Conservation (phyloP, 1,139 yeast genomes). For the Debaryomyces fabryi region DNA sequence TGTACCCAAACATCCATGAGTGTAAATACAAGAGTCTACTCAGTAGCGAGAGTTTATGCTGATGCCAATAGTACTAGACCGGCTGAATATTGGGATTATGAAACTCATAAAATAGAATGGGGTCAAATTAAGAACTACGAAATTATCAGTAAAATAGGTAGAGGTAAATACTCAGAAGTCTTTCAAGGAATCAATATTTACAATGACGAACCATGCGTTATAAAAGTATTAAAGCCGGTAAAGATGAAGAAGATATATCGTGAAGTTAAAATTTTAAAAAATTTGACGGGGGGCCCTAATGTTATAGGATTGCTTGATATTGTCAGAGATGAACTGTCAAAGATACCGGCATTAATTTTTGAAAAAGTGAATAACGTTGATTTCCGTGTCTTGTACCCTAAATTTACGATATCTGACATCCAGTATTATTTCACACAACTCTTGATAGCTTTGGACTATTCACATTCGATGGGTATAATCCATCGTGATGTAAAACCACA, state of each 20-base stretch:
- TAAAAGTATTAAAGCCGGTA: conserved; percentile 78
- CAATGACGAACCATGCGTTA: conserved; percentile 59
- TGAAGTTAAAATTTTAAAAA: conserved; percentile 74
- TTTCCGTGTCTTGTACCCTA: conserved; percentile 71
- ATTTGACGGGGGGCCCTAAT: conserved; percentile 75
- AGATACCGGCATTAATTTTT: conserved; percentile 75
- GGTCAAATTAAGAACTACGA: conserved; percentile 81
- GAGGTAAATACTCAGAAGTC: conserved; percentile 97
- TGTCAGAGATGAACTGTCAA: conserved; percentile 72
- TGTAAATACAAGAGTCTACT: conserved; percentile 45
- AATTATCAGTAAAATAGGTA: conserved; percentile 87
- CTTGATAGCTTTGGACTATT: conserved; percentile 70
- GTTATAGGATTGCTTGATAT: conserved; percentile 69
- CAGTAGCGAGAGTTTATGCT: conserved; percentile 86
- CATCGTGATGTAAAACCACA: conserved; percentile 87
- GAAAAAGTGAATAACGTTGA: conserved; percentile 74
- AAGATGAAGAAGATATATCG: conserved; percentile 78
- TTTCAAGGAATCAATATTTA: conserved; percentile 65
- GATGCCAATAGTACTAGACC: conserved; percentile 82
- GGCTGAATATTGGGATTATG: conserved; percentile 93
- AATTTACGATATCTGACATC: conserved; percentile 61
- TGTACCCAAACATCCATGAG: conserved; percentile 23
- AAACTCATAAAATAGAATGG: conserved; percentile 70
- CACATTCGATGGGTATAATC: conserved; percentile 83
- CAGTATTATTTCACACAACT: conserved; percentile 72